These are phyloP conservation scores for Trichocladium uniseriatum DNA, from an alignment of 495 filamentous ascomycete species.

Conservation along the genomic window DNA sequence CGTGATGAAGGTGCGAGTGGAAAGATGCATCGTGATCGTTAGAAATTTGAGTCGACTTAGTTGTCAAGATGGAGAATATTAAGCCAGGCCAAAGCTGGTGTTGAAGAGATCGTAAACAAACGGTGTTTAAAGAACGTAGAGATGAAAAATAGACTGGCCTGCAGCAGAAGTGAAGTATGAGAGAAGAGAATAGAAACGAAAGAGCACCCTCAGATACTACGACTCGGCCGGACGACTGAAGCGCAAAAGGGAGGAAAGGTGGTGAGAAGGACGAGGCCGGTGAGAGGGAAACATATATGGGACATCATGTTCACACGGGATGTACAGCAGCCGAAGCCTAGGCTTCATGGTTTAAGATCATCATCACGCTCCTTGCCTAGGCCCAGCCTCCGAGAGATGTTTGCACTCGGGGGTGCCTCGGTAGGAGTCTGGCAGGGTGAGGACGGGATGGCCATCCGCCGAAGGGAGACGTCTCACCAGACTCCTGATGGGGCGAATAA, in stretches of 20 bases:
- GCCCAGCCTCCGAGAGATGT: too few relatives aligned
- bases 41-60: constrained; percentile 1
- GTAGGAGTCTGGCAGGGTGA: neutral
- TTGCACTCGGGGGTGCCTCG: neutral
- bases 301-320: constrained; percentile 5
- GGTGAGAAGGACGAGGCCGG: neutral
- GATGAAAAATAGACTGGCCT: constrained; percentile 20
- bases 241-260: constrained; percentile 1
- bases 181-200: constrained; percentile 3
- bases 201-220: constrained; percentile 1
- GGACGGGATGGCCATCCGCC: neutral
- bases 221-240: neutral
- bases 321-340: constrained; percentile 15
- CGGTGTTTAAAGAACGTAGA: neutral
- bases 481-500: neutral
- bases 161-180: constrained; percentile 24
- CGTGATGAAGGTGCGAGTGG: constrained; percentile 16
- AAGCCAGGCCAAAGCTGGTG: constrained; percentile 15
- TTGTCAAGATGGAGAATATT: too few relatives aligned
- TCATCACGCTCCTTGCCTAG: neutral
- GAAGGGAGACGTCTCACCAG: constrained; percentile 6
- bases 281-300: constrained; percentile 11
- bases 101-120: neutral
- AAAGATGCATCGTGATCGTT: constrained; percentile 21
- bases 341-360: neutral